phyloP scores from a whole-genome alignment of 2,329 filamentous ascomycete species.

The Myriosclerotinia scirpicola region DNA sequence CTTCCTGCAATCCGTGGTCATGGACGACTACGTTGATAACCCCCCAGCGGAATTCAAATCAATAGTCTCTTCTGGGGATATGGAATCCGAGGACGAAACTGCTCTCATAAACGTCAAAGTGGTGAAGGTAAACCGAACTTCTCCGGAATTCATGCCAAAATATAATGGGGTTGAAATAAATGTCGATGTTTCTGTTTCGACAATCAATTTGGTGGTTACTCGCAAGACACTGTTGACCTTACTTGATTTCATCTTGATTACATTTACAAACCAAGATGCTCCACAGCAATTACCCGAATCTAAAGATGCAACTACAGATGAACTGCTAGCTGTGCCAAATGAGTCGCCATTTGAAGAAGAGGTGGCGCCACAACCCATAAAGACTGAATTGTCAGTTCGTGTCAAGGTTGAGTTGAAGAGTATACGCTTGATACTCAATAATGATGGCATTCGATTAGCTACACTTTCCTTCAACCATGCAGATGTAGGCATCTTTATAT shows the following conservation, averaged over 20 bases:
- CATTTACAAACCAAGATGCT: conserved; percentile 68
- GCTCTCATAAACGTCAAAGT: conserved; percentile 88
- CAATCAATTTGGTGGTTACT: conserved; percentile 94
- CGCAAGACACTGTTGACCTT: conserved; percentile 88
- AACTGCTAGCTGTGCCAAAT: conserved; percentile 19
- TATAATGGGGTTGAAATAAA: conserved; percentile 95
- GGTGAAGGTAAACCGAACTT: conserved; percentile 82
- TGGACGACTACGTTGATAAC: conserved; percentile 92
- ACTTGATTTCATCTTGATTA: conserved; percentile 89
- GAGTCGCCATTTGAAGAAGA: conserved; percentile 33
- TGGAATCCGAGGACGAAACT: conserved; percentile 72
- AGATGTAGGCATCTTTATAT: conserved; percentile 84
- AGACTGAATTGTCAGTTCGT: conserved; percentile 58
- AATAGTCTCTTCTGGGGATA: conserved; percentile 82
- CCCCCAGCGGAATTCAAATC: conserved; percentile 92
- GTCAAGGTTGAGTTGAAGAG: conserved; percentile 93
- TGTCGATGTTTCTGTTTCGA: conserved; percentile 85
- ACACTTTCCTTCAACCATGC: conserved; percentile 91
- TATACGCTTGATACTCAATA: conserved; percentile 92
- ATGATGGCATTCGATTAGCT: conserved; percentile 91
- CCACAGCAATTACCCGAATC: conserved; percentile 46
- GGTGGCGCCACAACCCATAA: conserved; percentile 17
- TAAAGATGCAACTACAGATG: conserved; percentile 38
- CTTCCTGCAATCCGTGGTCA: conserved; percentile 77
- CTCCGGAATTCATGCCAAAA: conserved; percentile 87